A percentile compares a stretch with the other conserved stretches of the same genome.
phyloP scores from a whole-genome alignment of 106 monocot genomes.

The Alisma plantagoaquatica region DNA sequence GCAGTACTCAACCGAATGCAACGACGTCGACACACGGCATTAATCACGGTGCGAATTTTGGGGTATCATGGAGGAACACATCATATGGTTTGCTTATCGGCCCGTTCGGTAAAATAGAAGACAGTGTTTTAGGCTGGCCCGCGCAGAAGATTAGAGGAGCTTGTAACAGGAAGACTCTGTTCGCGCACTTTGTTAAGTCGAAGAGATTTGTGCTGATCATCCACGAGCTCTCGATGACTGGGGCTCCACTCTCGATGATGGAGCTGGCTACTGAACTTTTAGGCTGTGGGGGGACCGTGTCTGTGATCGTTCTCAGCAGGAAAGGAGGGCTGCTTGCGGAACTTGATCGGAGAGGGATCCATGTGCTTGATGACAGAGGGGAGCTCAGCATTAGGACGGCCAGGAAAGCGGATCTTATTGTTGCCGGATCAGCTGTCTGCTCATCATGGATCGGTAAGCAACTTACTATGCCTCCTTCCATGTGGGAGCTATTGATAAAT shows the following conservation, averaged over 20 bases:
- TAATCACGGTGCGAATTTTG: constrained; percentile 30
- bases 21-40: background rate
- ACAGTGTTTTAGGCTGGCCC: constrained; percentile 52
- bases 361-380: constrained; percentile 53
- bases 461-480: too few species aligned
- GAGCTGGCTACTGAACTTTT: constrained; percentile 79
- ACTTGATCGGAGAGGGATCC: constrained; percentile 66
- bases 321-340: constrained; percentile 79
- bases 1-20: constrained; percentile 10
- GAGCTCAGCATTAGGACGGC: constrained; percentile 67
- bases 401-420: constrained; percentile 62
- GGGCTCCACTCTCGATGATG: constrained; percentile 95
- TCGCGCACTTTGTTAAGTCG: constrained; percentile 56
- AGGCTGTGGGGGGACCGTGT: constrained; percentile 74
- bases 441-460: constrained; percentile 88
- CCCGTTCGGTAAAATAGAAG: constrained; percentile 72
- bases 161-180: constrained; percentile 56
- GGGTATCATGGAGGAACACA: constrained; percentile 51
- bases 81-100: constrained; percentile 75
- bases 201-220: constrained; percentile 67
- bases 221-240: constrained; percentile 96
- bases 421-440: constrained; percentile 93
- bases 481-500: too few species aligned
- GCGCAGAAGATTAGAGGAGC: constrained; percentile 52
- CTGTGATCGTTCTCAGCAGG: constrained; percentile 61